Evolutionary conservation across 2,329 filamentous ascomycete genomes (phyloP), one percentile per base, ranked within the genome.

Genomic region (Hypoxylon sp.): DNA sequence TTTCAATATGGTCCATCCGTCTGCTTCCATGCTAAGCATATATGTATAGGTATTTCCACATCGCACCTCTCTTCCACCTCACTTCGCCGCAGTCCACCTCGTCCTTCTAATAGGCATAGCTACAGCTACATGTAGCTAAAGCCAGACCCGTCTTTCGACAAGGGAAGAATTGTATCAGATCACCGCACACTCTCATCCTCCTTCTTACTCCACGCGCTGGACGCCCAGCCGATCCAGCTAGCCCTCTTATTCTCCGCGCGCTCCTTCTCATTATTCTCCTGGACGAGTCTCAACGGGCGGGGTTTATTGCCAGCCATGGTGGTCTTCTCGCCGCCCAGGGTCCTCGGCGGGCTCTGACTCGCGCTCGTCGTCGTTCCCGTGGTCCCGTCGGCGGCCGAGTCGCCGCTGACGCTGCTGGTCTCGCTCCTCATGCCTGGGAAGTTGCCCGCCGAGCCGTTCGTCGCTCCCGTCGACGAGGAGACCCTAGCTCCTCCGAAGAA

Each of bases 281-380:
- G 92, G 50, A 98, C 94, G 30, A 99, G 85, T 14, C 95, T 87
- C 71, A 99, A 83, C 5, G 95, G 95, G 36, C 94, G 87, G 64
- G 97, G 90, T 80, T 96, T 96, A 75, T 90, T 91, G 48, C 89
- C 89, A 3, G 87, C 87, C 61, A 87, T 88, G 1, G 86, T 88
- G 38, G 85, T 87, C 65, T 83, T 82, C 78, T 88, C 61, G 10
- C 59, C 68, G 48, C 72, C 71, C 41, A 63, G 52, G 79, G 78
- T 72, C 10, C 88, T 83, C 14, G 88, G 88, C 28, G 87, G 87
- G 71, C 80, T 89, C 56, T 80, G 78, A 70, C 76, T 82, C 9
- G 67, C 57, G 23, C 60, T 57, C 11, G 67, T 59, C n/a, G 38
- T 53, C n/a, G 65, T 69, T 2, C 79, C 76, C 72, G 87, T 86